These are phyloP conservation scores for Phaseolus lunatus DNA, from an alignment of 306 rosid genomes.

Conservation along the genomic window DNA sequence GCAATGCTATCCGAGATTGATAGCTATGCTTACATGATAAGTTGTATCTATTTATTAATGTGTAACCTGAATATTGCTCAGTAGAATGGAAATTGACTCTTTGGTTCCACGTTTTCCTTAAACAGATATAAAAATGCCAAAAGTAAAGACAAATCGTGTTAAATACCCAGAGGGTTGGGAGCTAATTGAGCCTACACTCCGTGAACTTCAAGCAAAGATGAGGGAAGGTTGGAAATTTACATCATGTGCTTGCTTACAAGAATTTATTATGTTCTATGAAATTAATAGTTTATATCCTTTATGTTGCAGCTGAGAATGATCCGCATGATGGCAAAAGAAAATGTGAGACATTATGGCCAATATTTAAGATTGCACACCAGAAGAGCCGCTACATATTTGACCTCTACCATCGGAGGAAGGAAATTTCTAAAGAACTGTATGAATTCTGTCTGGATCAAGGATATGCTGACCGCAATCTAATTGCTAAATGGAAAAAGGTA, in stretches of 20 bases:
- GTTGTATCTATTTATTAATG: not conserved
- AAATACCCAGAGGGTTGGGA: slow-evolving; percentile 97
- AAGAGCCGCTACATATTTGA: slow-evolving; percentile 79
- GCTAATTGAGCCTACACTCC: slow-evolving; percentile 88
- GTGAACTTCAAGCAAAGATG: slow-evolving; percentile 95
- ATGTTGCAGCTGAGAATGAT: slow-evolving; percentile 69
- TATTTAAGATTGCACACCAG: slow-evolving; percentile 75
- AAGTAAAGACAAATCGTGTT: slow-evolving; percentile 88
- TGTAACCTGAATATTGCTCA: not conserved
- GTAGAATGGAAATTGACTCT: slow-evolving; percentile 34
- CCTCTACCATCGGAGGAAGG: slow-evolving; percentile 69
- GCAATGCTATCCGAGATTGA: not conserved
- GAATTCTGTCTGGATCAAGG: slow-evolving; percentile 83
- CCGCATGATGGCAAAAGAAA: slow-evolving; percentile 78
- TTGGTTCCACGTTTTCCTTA: slow-evolving; percentile 17
- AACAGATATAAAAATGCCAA: slow-evolving; percentile 73
- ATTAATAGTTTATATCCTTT: slow-evolving; percentile 29
- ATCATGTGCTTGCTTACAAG: not conserved
- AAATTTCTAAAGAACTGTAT: slow-evolving; percentile 73
- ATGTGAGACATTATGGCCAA: slow-evolving; percentile 80
- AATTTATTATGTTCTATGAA: not conserved
- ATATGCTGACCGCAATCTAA: slow-evolving; percentile 73
- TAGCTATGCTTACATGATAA: slow-evolving; percentile 2
- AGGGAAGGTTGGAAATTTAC: slow-evolving; percentile 72
- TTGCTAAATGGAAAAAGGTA: slow-evolving; percentile 87